Conservation (phyloP, 768 basidiomycete species). For the Macrolepiota fuliginosa region DNA sequence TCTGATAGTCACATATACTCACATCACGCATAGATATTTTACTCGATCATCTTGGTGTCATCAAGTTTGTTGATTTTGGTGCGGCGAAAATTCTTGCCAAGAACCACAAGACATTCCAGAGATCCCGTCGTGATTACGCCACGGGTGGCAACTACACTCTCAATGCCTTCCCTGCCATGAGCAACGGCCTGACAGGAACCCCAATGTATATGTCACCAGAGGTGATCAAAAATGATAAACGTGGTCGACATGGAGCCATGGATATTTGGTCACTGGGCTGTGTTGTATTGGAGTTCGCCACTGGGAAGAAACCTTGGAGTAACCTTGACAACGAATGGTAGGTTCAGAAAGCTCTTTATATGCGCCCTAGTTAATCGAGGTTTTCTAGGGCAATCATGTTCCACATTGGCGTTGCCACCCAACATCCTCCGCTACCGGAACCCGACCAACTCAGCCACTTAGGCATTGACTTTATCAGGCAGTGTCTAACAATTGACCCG, state of each 20-base stretch:
- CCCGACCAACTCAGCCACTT: slow-evolving; percentile 82
- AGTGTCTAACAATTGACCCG: slow-evolving; percentile 87
- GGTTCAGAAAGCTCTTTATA: slow-evolving; percentile 17
- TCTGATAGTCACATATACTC: not conserved
- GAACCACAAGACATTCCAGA: slow-evolving; percentile 79
- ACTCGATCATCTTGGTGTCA: slow-evolving; percentile 83
- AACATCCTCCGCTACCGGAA: slow-evolving; percentile 94
- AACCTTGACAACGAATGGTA: slow-evolving; percentile 99
- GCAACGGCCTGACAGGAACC: slow-evolving; percentile 91
- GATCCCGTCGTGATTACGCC: slow-evolving; percentile 53
- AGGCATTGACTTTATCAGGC: slow-evolving; percentile 92
- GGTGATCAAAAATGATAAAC: slow-evolving; percentile 90
- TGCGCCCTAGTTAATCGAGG: not conserved
- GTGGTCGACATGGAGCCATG: slow-evolving; percentile 91
- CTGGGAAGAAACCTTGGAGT: slow-evolving; percentile 97
- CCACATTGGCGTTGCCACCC: slow-evolving; percentile 95
- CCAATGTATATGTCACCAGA: slow-evolving; percentile 99
- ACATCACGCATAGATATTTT: slow-evolving; percentile 71
- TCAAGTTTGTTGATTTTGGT: slow-evolving; percentile 97
- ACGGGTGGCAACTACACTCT: slow-evolving; percentile 16
- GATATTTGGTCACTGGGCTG: slow-evolving; percentile 98
- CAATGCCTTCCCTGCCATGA: slow-evolving; percentile 39
- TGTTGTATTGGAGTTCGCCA: slow-evolving; percentile 95
- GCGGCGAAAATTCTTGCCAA: slow-evolving; percentile 95
- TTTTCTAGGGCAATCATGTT: slow-evolving; percentile 96